Conservation (phyloP, 306 rosid genomes). For the Casuarina glauca region DNA sequence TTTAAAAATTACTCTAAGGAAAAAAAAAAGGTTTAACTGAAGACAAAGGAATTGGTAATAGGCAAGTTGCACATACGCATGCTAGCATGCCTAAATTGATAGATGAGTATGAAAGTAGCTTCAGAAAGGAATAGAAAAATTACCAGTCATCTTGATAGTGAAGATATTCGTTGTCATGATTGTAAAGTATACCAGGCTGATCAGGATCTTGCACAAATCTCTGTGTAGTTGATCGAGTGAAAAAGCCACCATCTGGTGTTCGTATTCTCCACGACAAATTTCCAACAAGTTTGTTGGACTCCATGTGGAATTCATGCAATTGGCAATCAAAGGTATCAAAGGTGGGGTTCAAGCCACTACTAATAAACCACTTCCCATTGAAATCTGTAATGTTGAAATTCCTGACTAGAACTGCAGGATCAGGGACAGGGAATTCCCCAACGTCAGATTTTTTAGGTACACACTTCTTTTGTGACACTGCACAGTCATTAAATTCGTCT, state of each 20-base stretch:
- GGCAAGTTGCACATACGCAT: neutral
- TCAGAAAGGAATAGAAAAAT: constrained; percentile 19
- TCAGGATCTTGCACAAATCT: constrained; percentile 83
- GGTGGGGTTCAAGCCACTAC: constrained; percentile 83
- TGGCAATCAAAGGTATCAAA: constrained; percentile 92
- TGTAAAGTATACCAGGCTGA: constrained; percentile 82
- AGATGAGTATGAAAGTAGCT: constrained; percentile 3
- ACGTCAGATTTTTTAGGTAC: constrained; percentile 92
- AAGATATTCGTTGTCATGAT: constrained; percentile 92
- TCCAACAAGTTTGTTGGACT: constrained; percentile 68
- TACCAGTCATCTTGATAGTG: constrained; percentile 98
- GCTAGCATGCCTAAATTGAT: constrained; percentile 11
- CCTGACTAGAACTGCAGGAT: constrained; percentile 71
- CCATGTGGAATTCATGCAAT: constrained; percentile 76
- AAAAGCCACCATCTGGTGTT: constrained; percentile 88
- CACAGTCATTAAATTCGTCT: constrained; percentile 93
- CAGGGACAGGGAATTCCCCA: constrained; percentile 89
- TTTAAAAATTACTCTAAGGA: neutral
- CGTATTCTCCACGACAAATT: constrained; percentile 81
- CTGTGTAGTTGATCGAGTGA: constrained; percentile 74
- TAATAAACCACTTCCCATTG: constrained; percentile 91
- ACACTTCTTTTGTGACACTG: constrained; percentile 90
- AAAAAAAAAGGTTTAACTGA: neutral
- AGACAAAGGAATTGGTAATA: neutral
- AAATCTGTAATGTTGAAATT: constrained; percentile 73